These are phyloP conservation scores for Moricandia moricandioides DNA, from an alignment of 345 rosid genomes.

Conservation along the genomic window DNA sequence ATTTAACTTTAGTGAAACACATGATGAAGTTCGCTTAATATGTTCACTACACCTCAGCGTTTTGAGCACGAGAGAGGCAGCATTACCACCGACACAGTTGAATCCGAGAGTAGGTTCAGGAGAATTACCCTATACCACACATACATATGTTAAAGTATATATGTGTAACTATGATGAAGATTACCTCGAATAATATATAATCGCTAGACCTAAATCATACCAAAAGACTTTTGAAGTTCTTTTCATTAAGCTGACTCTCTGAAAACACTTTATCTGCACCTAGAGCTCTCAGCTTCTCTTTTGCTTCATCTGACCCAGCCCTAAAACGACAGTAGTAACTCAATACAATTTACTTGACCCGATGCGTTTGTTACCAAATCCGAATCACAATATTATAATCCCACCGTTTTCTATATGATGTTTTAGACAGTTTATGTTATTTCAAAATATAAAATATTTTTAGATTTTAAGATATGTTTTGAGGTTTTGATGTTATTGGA, in stretches of 20 bases:
- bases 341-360: not conserved
- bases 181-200: not conserved
- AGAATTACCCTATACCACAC: slow-evolving; percentile 44
- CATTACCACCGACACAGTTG: slow-evolving; percentile 87
- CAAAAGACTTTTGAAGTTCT: slow-evolving; percentile 76
- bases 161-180: not conserved
- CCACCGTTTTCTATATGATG: too few species aligned
- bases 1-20: not conserved
- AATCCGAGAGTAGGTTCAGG: slow-evolving; percentile 75
- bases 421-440: too few species aligned
- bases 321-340: slow-evolving; percentile 38
- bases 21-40: not conserved
- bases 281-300: slow-evolving; percentile 53
- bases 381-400: not conserved
- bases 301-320: slow-evolving; percentile 70
- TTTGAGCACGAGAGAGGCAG: slow-evolving; percentile 73
- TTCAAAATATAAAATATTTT: too few species aligned
- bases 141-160: not conserved
- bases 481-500: too few species aligned
- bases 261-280: slow-evolving; percentile 80
- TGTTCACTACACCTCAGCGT: slow-evolving; percentile 47
- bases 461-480: too few species aligned
- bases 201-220: slow-evolving; percentile 28
- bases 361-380: not conserved
- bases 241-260: slow-evolving; percentile 70